phyloP scores from a whole-genome alignment of 148 eudicot species.

The Cornus suecica region DNA sequence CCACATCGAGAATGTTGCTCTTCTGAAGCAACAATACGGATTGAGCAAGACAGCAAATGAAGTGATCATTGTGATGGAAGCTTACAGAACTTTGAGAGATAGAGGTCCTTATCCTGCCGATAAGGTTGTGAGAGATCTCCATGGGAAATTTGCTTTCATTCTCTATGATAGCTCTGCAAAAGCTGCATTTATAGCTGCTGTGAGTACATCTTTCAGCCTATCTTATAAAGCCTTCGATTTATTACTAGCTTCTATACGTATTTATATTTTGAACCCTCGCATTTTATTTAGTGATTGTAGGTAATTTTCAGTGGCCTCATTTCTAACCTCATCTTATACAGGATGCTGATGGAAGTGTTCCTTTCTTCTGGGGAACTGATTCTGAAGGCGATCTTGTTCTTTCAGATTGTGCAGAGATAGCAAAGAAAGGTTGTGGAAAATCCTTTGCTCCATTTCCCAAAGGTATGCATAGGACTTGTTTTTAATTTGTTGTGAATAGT shows the following conservation, averaged over 20 bases:
- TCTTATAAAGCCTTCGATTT: not conserved
- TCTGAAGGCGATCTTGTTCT: constrained; percentile 79
- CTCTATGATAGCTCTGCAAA: constrained; percentile 63
- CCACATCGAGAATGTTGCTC: constrained; percentile 74
- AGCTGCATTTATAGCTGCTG: constrained; percentile 60
- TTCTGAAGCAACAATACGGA: constrained; percentile 88
- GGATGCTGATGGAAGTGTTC: constrained; percentile 93
- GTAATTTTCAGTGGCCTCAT: not conserved
- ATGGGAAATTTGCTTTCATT: constrained; percentile 74
- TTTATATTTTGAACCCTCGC: not conserved
- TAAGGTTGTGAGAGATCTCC: constrained; percentile 69
- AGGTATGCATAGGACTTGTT: constrained; percentile 37
- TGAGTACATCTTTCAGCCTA: constrained; percentile 32
- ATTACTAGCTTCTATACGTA: not conserved
- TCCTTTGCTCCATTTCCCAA: constrained; percentile 93
- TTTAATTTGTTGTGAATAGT: too few relatives aligned
- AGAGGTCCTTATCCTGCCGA: constrained; percentile 89
- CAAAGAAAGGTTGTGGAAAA: constrained; percentile 82
- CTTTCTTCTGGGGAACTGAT: constrained; percentile 95
- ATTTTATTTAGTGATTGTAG: not conserved
- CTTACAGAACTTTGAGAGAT: constrained; percentile 82
- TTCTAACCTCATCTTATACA: constrained; percentile 20
- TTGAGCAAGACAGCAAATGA: constrained; percentile 73
- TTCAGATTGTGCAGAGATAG: constrained; percentile 56
- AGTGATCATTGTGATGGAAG: constrained; percentile 79